Conservation (phyloP, 768 basidiomycete species). For the Tricholomella constricta region DNA sequence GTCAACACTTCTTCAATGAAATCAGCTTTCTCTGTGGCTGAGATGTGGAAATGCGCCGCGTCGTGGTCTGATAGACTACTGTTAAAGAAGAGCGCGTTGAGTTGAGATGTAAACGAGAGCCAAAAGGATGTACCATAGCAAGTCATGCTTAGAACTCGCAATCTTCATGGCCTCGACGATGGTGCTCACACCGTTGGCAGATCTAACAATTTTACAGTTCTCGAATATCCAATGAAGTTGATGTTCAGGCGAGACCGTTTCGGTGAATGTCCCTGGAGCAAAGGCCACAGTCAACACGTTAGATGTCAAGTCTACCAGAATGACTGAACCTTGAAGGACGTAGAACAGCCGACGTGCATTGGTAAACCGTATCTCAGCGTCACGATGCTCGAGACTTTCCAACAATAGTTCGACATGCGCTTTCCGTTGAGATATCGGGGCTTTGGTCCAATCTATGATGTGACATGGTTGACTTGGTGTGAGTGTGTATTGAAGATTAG, state of each 20-base stretch:
- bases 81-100: conserved; percentile 11
- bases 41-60: conserved; percentile 69
- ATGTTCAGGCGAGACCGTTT: conserved; percentile 89
- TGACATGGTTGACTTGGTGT: neutral
- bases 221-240: conserved; percentile 96
- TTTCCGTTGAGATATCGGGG: conserved; percentile 59
- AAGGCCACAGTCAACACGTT: neutral
- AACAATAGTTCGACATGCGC: conserved; percentile 78
- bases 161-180: conserved; percentile 91
- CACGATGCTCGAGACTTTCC: conserved; percentile 85
- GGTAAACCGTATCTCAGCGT: conserved; percentile 81
- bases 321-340: conserved; percentile 77
- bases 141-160: conserved; percentile 83
- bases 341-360: conserved; percentile 89
- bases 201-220: conserved; percentile 85
- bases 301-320: conserved; percentile 1
- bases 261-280: conserved; percentile 78
- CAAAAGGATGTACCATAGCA: conserved; percentile 57
- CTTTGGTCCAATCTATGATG: conserved; percentile 73
- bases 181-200: conserved; percentile 78
- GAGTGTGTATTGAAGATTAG: conserved; percentile 8
- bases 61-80: conserved; percentile 80
- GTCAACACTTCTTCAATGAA: conserved; percentile 89
- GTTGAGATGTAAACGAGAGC: neutral
- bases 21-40: conserved; percentile 70